phyloP scores from a whole-genome alignment of 306 rosid species.

The Cicer yamashitae region DNA sequence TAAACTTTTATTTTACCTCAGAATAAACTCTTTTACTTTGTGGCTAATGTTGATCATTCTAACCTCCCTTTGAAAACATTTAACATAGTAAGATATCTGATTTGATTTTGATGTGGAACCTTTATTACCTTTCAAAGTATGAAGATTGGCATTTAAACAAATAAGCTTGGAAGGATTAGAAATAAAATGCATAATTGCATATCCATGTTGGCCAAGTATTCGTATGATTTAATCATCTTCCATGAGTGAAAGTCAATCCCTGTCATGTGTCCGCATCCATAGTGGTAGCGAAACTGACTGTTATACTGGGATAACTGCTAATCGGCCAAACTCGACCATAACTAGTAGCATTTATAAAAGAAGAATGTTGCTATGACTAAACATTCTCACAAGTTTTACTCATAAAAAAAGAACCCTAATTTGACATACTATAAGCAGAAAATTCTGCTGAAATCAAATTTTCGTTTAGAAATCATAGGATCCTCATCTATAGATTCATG shows the following conservation, averaged over 20 bases:
- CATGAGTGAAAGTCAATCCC: conserved; percentile 6
- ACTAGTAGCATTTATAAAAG: not conserved
- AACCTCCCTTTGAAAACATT: not conserved
- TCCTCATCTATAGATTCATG: conserved; percentile 40
- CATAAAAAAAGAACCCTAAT: conserved; percentile 13
- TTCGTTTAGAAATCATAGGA: not conserved
- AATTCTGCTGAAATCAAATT: conserved; percentile 1
- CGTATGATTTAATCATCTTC: not conserved
- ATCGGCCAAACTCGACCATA: not conserved
- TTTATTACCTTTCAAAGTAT: not conserved
- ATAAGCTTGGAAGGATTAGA: not conserved
- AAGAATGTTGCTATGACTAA: conserved; percentile 29
- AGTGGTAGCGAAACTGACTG: not conserved
- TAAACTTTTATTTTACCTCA: not conserved
- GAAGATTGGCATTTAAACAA: conserved; percentile 6
- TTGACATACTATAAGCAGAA: conserved; percentile 13
- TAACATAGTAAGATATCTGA: not conserved
- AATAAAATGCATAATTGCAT: not conserved
- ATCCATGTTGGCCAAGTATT: not conserved
- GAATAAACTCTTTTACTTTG: not conserved
- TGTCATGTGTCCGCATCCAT: not conserved
- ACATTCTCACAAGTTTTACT: conserved; percentile 3
- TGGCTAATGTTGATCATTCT: not conserved
- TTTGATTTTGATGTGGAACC: conserved; percentile 11
- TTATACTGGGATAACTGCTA: not conserved